phyloP scores from a whole-genome alignment of 768 basidiomycete species.

The Lentinula lateritia region DNA sequence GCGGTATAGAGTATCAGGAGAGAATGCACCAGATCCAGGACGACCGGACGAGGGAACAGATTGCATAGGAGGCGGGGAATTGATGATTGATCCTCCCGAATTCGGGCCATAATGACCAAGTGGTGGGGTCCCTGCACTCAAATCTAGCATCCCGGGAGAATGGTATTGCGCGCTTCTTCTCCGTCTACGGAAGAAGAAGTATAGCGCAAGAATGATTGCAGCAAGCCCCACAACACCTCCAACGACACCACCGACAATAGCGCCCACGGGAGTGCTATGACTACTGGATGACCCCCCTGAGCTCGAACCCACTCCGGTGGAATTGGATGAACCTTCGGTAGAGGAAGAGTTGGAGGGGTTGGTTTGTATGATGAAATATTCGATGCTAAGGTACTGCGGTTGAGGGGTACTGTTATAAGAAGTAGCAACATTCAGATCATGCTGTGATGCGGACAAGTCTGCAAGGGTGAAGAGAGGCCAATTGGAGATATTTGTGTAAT shows the following conservation, averaged over 20 bases:
- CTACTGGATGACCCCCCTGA: neutral
- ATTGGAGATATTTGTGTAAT: neutral
- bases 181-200: neutral
- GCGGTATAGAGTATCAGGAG: neutral
- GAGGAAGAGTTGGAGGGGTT: neutral
- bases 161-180: neutral
- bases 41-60: neutral
- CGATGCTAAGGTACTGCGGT: neutral
- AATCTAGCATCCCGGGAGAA: neutral
- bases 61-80: neutral
- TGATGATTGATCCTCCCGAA: neutral
- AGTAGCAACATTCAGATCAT: neutral
- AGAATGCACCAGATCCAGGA: neutral
- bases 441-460: neutral
- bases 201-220: neutral
- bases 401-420: neutral
- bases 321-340: neutral
- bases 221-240: neutral
- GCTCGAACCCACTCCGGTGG: neutral
- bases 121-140: neutral
- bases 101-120: neutral
- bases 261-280: neutral
- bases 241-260: neutral
- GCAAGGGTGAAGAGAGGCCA: neutral
- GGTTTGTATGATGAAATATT: constrained; percentile 1